Conservation (phyloP, 495 filamentous ascomycete species). For the Neurospora sp. region DNA sequence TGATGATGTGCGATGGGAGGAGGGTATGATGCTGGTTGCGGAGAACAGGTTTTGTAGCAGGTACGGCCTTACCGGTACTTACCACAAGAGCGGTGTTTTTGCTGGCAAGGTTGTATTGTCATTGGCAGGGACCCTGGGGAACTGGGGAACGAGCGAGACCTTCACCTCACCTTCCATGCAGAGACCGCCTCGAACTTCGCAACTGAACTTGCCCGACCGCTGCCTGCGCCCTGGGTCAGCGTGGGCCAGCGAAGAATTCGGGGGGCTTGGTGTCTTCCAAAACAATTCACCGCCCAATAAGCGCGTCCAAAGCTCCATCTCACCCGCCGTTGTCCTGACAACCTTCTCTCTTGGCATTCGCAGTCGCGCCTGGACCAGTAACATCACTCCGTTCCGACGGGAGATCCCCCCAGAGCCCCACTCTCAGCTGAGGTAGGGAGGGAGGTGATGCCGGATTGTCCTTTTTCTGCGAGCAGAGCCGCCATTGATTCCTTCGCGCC, state of each 20-base stretch:
- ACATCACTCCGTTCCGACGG: background rate
- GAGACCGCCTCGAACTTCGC: background rate
- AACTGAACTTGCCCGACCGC: background rate
- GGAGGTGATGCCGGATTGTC: background rate
- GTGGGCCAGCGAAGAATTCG: background rate
- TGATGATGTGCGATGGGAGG: background rate
- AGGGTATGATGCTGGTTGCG: background rate
- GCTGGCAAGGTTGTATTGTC: background rate
- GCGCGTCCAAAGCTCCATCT: background rate
- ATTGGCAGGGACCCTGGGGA: background rate
- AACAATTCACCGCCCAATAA: constrained; percentile 1
- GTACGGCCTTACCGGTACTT: background rate
- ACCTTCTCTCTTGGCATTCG: background rate
- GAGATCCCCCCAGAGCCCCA: background rate
- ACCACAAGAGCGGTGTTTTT: background rate
- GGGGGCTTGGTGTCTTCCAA: background rate
- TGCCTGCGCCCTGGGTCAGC: background rate
- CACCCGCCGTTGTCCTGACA: background rate
- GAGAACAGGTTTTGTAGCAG: background rate
- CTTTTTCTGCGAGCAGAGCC: background rate
- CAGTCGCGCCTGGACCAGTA: background rate
- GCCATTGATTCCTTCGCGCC: background rate
- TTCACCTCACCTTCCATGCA: background rate
- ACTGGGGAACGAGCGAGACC: background rate
- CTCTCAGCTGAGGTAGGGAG: background rate